These are phyloP conservation scores for Suillus bovinus DNA, from an alignment of 768 basidiomycete genomes.

Conservation along the genomic window DNA sequence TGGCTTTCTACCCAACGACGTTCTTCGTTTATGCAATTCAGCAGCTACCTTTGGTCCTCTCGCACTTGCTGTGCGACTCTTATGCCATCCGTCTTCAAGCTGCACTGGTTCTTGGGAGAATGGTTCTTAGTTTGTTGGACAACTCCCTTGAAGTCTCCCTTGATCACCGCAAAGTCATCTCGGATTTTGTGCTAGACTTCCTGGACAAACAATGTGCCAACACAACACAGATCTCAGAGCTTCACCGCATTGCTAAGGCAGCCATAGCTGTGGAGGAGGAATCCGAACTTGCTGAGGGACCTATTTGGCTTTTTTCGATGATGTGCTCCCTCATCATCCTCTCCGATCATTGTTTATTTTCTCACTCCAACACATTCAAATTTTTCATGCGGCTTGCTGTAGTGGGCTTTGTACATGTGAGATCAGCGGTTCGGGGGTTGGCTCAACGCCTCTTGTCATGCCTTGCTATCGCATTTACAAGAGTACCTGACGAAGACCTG, in stretches of 20 bases:
- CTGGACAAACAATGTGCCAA: conserved; percentile 19
- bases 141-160: conserved; percentile 32
- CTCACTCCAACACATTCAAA: conserved; percentile 37
- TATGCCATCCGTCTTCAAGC: conserved; percentile 22
- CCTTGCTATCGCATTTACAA: conserved; percentile 56
- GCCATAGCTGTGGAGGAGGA: conserved; percentile 29
- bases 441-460: conserved; percentile 52
- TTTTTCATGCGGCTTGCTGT: conserved; percentile 39
- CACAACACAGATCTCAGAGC: conserved; percentile 10
- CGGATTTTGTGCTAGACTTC: conserved; percentile 28
- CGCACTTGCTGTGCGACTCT: conserved; percentile 17
- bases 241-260: conserved; percentile 28
- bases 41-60: conserved; percentile 23
- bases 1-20: conserved; percentile 17
- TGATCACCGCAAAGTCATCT: conserved; percentile 26
- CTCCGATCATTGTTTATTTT: conserved; percentile 44
- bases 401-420: conserved; percentile 33
- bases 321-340: conserved; percentile 50
- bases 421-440: conserved; percentile 37
- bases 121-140: conserved; percentile 30
- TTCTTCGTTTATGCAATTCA: conserved; percentile 22
- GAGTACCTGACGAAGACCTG: conserved; percentile 34
- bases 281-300: conserved; percentile 25
- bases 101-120: conserved; percentile 22
- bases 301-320: conserved; percentile 46